A percentile compares a stretch with the other conserved stretches of the same genome.
phyloP scores from a whole-genome alignment of 1,139 yeast genomes.

The Ashbya aceris region DNA sequence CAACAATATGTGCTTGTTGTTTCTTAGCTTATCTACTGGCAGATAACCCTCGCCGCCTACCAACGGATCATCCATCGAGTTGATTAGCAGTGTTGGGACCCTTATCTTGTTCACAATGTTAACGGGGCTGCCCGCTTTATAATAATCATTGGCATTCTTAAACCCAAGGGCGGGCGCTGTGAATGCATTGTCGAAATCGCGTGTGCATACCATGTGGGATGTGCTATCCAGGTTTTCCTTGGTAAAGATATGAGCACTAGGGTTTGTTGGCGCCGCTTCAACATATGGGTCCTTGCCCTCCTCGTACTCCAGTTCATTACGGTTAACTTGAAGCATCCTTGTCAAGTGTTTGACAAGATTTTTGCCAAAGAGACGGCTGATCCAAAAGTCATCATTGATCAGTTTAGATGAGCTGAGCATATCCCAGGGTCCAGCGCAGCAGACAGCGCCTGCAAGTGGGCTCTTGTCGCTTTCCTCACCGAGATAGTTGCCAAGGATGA shows the following conservation, averaged over 20 bases:
- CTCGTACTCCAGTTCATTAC: conserved; percentile 38
- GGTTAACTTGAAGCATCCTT: conserved; percentile 54
- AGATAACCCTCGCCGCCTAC: conserved; percentile 49
- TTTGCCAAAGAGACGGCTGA: conserved; percentile 53
- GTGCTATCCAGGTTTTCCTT: conserved; percentile 32
- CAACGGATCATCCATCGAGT: conserved; percentile 79
- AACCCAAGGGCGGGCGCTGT: conserved; percentile 75
- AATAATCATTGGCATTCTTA: conserved; percentile 61
- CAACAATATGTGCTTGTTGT: conserved; percentile 62
- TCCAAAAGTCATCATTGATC: conserved; percentile 47
- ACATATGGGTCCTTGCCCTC: conserved; percentile 20
- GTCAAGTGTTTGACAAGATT: conserved; percentile 58
- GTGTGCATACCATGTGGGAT: conserved; percentile 30
- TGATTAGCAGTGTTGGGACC: conserved; percentile 61
- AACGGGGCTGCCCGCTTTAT: conserved; percentile 58
- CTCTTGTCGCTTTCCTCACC: conserved; percentile 57
- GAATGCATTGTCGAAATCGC: conserved; percentile 59
- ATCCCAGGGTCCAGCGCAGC: conserved; percentile 83
- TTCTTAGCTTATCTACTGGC: conserved; percentile 50
- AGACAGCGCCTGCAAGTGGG: conserved; percentile 53
- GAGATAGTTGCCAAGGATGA: conserved; percentile 65
- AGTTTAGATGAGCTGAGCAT: conserved; percentile 47
- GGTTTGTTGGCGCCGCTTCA: conserved; percentile 30
- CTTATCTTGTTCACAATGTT: conserved; percentile 45
- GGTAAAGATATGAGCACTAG: conserved; percentile 26